These are phyloP conservation scores for Auricularia cornea DNA, from an alignment of 768 basidiomycete genomes.

Conservation along the genomic window DNA sequence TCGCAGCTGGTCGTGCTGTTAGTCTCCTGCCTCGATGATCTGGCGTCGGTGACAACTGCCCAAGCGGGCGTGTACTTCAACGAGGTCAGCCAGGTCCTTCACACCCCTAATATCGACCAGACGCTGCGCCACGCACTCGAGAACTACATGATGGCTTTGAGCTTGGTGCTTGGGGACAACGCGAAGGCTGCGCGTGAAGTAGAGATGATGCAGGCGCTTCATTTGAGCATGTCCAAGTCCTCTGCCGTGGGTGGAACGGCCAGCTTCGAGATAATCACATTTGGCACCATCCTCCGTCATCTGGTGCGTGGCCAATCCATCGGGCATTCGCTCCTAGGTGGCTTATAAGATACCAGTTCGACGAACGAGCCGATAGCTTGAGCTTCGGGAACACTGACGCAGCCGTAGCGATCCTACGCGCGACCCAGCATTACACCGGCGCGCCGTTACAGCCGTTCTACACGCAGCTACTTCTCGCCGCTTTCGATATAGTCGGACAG, in stretches of 20 bases:
- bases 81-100: conserved; percentile 48
- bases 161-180: conserved; percentile 58
- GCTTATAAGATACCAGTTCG: conserved; percentile 34
- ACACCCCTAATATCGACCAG: conserved; percentile 42
- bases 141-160: conserved; percentile 48
- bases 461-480: conserved; percentile 56
- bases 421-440: conserved; percentile 50
- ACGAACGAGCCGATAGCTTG: conserved; percentile 48
- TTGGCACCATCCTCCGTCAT: conserved; percentile 51
- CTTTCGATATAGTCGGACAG: conserved; percentile 55
- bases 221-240: conserved; percentile 47
- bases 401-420: conserved; percentile 46
- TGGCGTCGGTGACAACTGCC: conserved; percentile 51
- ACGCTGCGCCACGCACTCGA: conserved; percentile 52
- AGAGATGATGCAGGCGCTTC: conserved; percentile 59
- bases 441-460: conserved; percentile 59
- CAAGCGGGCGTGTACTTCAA: conserved; percentile 43
- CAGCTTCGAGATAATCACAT: conserved; percentile 56
- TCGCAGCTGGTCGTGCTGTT: conserved; percentile 58
- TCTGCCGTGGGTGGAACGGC: conserved; percentile 50
- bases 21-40: conserved; percentile 50
- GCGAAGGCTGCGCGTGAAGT: conserved; percentile 62
- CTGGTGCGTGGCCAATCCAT: conserved; percentile 36
- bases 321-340: not conserved
- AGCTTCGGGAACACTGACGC: conserved; percentile 51